Base-by-base conservation (phyloP, 2,329 filamentous ascomycete species). In the Aphanoascus verrucosus region DNA sequence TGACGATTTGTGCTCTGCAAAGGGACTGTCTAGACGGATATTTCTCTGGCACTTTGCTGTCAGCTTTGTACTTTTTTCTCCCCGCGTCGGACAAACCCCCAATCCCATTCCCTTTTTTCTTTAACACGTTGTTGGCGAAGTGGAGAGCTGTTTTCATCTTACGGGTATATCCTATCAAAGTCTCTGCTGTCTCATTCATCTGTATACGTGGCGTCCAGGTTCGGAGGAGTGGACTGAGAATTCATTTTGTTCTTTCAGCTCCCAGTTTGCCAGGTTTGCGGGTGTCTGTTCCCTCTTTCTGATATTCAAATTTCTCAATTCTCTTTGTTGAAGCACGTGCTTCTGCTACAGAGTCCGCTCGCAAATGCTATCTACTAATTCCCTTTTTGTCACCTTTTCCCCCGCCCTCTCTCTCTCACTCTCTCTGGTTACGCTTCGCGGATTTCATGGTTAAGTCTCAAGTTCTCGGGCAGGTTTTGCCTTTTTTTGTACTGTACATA, bases 271-370 rank as follows among this genome's bases (percentile, higher is more conserved):
- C 19, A 15, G 32, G 46, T 42, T n/a, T 42, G 8, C 20, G 15
- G 20, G 20, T 31, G 34, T 19, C 17, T 54, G 2, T 32, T 19
- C 42, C 19, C 17, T 37, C 34, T 11, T 23, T 31, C 37, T 52
- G 7, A 19, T 17, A 17, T 37, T 52, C 17, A 23, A n/a, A 7
- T 17, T 52, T 51, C 35, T 17, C 15, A n/a, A n/a, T 32, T 46
- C 34, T 20, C 32, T 47, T 42, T 55, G 15, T 46, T 47, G n/a
- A 8, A 28, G 20, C 46, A 40, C 41, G n/a, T 51, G 38, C 34
- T 50, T 38, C 28, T 41, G 35, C 23, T 41, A 44, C 41, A 45
- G 44, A 52, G 34, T 45, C 23, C 19, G 34, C 45, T 48, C 38
- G 32, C 17, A 28, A 28, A 4, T 28, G 23, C n/a, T n/a, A 34